Evolutionary conservation across 2,329 filamentous ascomycete genomes (phyloP).

Genomic region (Fusarium drepaniforme): DNA sequence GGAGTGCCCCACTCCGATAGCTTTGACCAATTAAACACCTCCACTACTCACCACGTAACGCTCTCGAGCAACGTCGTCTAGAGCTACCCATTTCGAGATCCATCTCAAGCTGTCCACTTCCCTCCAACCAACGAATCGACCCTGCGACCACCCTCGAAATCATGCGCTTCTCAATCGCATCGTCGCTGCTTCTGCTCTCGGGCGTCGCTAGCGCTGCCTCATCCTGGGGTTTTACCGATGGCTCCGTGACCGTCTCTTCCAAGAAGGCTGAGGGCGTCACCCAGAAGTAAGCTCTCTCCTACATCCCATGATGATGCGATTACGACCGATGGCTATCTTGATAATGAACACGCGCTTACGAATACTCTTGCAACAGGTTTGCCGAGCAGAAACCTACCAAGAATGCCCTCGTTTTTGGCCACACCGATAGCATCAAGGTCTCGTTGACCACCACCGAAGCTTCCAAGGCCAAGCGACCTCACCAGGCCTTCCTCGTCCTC

Average conservation of each 20-base stretch:
- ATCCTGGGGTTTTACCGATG: slow-evolving; percentile 82
- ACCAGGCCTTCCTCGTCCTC: slow-evolving; percentile 92
- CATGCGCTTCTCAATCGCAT: slow-evolving; percentile 55
- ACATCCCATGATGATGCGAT: slow-evolving; percentile 33
- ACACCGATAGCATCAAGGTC: slow-evolving; percentile 83
- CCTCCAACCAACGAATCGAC: slow-evolving; percentile 34
- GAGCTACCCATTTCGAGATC: slow-evolving; percentile 30
- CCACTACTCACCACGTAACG: slow-evolving; percentile 48
- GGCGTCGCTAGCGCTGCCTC: slow-evolving; percentile 65
- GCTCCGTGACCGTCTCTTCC: slow-evolving; percentile 71
- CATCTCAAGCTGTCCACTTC: slow-evolving; percentile 50
- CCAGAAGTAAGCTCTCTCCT: slow-evolving; percentile 69
- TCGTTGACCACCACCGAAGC: slow-evolving; percentile 84
- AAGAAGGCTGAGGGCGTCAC: slow-evolving; percentile 75
- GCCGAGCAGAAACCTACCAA: slow-evolving; percentile 69
- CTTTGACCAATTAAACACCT: slow-evolving; percentile 40
- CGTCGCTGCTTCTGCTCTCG: slow-evolving; percentile 60
- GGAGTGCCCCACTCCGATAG: slow-evolving; percentile 26
- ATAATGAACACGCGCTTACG: slow-evolving; percentile 37
- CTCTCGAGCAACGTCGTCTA: slow-evolving; percentile 9
- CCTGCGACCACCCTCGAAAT: slow-evolving; percentile 38
- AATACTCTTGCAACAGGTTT: slow-evolving; percentile 61
- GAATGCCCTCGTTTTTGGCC: slow-evolving; percentile 73
- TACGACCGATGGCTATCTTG: background rate
- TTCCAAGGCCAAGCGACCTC: slow-evolving; percentile 83